Base-by-base conservation (phyloP, 352 stramenopile genomes). In the Plasmopara muralis region DNA sequence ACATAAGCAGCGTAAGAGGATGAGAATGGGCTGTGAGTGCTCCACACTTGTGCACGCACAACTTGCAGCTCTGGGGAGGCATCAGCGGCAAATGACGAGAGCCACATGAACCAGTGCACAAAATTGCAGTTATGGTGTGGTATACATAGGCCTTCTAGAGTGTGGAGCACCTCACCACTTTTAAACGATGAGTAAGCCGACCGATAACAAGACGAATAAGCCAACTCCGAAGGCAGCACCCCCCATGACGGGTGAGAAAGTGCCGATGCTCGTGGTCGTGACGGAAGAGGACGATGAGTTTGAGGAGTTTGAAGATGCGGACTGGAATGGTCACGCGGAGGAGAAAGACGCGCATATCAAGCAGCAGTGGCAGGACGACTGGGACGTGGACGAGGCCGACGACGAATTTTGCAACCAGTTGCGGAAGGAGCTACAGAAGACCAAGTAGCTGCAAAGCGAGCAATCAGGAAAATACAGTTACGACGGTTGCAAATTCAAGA, bases 341-440 rank as follows among this genome's bases (percentile, higher is more conserved):
- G 83, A 94, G 67, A 83, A 86, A 57, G 81, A 90, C 40, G 72
- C 66, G 44, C 74, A 88, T 50, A 74, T 93, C 42, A 93, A 93
- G 62, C 82, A 94, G 73, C 84, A 95, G 61, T 96, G 87, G 87
- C 87, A 96, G 72, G 87, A 96, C 65, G 87, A 96, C 67, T 96
- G 87, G 87, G 87, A 96, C 58, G 83, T 95, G 37, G 87, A 96
- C 45, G 83, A 95, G 56, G 83, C 84, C n/a, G 87, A 95, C 60
- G 85, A 95, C 67, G 87, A 95, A 58, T 96, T 96, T 56, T 96
- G 87, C 75, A 92, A 94, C 73, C 87, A 95, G 60, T 64, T 96
- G 60, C 82, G 87, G 47, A 87, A 87, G 63, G 83, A 96, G 55
- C 70, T 96, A 43, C 72, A 89, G 56, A 93, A 94, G 71, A 72